Conservation (phyloP, 108 stramenopile species). For the Conticribra guillardii region DNA sequence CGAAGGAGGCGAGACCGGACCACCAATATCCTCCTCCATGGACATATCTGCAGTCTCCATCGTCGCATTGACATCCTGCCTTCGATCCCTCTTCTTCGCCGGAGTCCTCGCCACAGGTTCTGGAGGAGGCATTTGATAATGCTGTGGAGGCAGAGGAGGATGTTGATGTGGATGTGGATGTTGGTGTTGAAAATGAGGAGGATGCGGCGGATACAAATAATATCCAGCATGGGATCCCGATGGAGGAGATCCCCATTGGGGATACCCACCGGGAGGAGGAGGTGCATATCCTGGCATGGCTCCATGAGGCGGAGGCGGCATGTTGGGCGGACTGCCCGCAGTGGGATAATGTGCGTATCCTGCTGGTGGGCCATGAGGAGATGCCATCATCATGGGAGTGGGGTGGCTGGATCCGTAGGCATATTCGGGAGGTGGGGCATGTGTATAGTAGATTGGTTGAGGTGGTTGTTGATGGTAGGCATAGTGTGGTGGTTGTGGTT, state of each 20-base stretch:
- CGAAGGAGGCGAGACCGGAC: conserved; percentile 33
- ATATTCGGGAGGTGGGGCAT: neutral
- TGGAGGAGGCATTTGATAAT: conserved; percentile 1
- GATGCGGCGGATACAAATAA: conserved; percentile 8
- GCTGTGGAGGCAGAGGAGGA: conserved; percentile 10
- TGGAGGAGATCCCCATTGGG: conserved; percentile 3
- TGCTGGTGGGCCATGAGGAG: neutral
- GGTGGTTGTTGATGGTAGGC: neutral
- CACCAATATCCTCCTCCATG: conserved; percentile 18
- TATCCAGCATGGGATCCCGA: conserved; percentile 23
- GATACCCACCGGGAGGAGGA: neutral
- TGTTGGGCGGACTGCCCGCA: conserved; percentile 7
- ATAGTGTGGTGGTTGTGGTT: neutral
- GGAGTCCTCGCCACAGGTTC: conserved; percentile 8
- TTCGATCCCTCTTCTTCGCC: conserved; percentile 27
- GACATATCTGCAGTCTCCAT: conserved; percentile 28
- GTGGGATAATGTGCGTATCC: neutral
- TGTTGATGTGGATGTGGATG: conserved; percentile 14
- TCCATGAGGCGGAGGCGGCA: conserved; percentile 1
- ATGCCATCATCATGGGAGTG: no score
- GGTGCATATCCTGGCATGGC: conserved; percentile 16
- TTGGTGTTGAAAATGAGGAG: conserved; percentile 11
- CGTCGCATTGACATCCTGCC: conserved; percentile 22
- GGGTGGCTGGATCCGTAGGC: no score
- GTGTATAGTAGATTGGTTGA: neutral